Conservation (phyloP, 371 early-diverging fungal species). For the Syncephalis fuscata region DNA sequence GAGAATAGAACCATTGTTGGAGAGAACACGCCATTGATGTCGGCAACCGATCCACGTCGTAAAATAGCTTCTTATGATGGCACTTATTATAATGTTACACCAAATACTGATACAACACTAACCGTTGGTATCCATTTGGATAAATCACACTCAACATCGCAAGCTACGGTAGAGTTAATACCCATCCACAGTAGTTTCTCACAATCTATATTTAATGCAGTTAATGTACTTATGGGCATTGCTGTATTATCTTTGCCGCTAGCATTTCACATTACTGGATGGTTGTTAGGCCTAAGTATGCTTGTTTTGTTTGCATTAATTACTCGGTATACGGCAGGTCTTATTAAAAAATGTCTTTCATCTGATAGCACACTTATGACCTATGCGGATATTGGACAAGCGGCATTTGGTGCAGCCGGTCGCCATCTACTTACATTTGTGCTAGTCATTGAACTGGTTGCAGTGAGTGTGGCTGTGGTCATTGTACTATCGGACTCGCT, state of each 20-base stretch:
- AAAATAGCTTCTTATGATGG: no score
- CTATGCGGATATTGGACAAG: constrained; percentile 49
- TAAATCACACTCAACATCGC: no score
- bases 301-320: constrained; percentile 31
- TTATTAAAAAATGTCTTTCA: constrained; percentile 39
- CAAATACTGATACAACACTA: no score
- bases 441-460: constrained; percentile 45
- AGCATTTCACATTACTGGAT: constrained; percentile 43
- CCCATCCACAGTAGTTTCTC: constrained; percentile 9
- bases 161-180: not conserved
- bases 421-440: constrained; percentile 25
- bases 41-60: no score
- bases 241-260: constrained; percentile 34
- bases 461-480: constrained; percentile 32
- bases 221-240: constrained; percentile 43
- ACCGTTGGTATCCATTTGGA: no score
- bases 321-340: constrained; percentile 43
- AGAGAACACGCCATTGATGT: no score
- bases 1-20: no score
- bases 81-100: no score
- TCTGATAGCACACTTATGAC: constrained; percentile 21
- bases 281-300: constrained; percentile 34
- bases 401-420: constrained; percentile 45
- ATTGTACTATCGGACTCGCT: constrained; percentile 35
- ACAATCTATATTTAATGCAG: constrained; percentile 32